A percentile compares a stretch with the other conserved stretches of the same genome.
These are phyloP conservation scores for Lachancea waltii DNA, from an alignment of 805 yeast species.

Conservation along the genomic window DNA sequence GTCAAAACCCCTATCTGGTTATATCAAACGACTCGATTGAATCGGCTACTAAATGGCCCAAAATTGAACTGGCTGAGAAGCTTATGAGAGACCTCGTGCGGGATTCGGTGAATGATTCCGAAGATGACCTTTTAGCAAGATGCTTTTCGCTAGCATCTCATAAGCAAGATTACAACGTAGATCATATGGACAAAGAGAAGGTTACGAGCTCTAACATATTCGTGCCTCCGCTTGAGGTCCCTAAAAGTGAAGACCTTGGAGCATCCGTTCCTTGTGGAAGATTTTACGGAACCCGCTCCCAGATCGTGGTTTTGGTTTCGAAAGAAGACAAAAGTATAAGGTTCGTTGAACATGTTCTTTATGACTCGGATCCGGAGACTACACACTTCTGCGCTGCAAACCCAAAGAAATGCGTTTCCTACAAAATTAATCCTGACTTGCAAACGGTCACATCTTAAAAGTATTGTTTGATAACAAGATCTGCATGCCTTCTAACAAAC, in stretches of 20 bases:
- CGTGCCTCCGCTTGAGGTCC: slow-evolving; percentile 55
- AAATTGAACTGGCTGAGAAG: slow-evolving; percentile 51
- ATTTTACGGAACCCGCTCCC: slow-evolving; percentile 83
- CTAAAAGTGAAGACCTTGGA: slow-evolving; percentile 27
- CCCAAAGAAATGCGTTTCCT: too few species aligned
- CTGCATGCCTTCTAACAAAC: slow-evolving; percentile 54
- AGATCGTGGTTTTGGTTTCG: slow-evolving; percentile 63
- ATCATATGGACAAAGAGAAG: slow-evolving; percentile 32
- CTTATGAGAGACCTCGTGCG: slow-evolving; percentile 34
- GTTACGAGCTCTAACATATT: slow-evolving; percentile 54
- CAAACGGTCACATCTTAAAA: slow-evolving; percentile 3
- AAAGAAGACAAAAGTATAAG: slow-evolving; percentile 40
- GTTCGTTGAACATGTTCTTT: slow-evolving; percentile 58
- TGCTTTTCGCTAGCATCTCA: slow-evolving; percentile 53
- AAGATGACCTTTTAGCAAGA: slow-evolving; percentile 40
- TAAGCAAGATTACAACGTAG: slow-evolving; percentile 21
- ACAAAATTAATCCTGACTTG: too few species aligned
- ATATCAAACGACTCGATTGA: slow-evolving; percentile 31
- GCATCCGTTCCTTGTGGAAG: slow-evolving; percentile 39
- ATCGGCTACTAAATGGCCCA: slow-evolving; percentile 51
- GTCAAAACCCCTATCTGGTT: slow-evolving; percentile 18
- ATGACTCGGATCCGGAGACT: slow-evolving; percentile 41
- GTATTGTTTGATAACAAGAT: slow-evolving; percentile 25
- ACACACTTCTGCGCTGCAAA: too few species aligned
- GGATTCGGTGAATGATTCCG: slow-evolving; percentile 17